These are phyloP conservation scores for Zoysia japonica DNA, from an alignment of 176 grass and related monocot genomes.

Conservation along the genomic window DNA sequence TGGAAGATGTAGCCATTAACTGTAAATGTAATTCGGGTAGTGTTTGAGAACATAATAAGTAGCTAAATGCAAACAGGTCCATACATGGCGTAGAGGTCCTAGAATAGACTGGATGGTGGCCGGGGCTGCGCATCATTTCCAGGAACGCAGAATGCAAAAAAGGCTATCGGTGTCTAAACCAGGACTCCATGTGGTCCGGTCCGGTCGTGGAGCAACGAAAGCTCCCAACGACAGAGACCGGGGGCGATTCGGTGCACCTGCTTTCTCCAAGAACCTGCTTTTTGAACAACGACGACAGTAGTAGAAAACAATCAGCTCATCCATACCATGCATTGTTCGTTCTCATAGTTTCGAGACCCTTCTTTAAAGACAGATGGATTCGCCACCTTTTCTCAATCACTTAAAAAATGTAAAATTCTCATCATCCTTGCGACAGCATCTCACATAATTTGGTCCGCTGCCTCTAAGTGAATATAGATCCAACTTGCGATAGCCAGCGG, in stretches of 20 bases:
- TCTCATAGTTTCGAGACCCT: background rate
- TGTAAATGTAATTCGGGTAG: too few relatives aligned
- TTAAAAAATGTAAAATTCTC: background rate
- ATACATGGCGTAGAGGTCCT: background rate
- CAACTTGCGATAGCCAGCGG: too few relatives aligned
- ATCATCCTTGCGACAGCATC: background rate
- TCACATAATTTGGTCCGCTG: background rate
- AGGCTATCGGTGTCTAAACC: background rate
- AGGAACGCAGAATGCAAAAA: background rate
- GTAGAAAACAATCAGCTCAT: background rate
- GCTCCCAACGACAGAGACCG: slow-evolving; percentile 22
- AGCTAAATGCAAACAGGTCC: too few relatives aligned
- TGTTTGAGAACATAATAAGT: too few relatives aligned
- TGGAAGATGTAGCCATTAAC: too few relatives aligned
- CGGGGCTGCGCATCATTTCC: background rate
- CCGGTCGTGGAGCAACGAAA: background rate
- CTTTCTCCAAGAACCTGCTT: background rate
- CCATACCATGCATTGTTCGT: background rate
- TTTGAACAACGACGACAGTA: background rate
- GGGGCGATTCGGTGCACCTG: background rate
- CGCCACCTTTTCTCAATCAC: background rate
- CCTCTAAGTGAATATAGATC: too few relatives aligned
- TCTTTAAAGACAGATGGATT: background rate
- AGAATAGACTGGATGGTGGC: background rate
- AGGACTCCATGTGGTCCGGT: background rate